phyloP scores from a whole-genome alignment of 164 flowering plant genomes.

The Piper longum region DNA sequence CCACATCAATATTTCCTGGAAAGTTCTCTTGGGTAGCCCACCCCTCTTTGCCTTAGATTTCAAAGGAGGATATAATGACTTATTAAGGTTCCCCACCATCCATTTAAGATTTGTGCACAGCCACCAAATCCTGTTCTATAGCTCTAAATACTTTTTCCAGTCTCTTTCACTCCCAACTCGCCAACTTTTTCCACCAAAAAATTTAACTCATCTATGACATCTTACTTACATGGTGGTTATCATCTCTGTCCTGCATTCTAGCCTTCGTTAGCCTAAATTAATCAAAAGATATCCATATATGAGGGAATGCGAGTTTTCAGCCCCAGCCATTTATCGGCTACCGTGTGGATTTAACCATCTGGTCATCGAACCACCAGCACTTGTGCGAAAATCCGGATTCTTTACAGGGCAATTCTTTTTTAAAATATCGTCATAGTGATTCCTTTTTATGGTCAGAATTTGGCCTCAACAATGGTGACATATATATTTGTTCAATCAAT shows the following conservation, averaged over 20 bases:
- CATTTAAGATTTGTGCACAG: not conserved
- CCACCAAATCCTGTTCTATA: conserved; percentile 10
- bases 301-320: not conserved
- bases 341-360: not conserved
- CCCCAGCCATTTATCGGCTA: not conserved
- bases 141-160: conserved; percentile 1
- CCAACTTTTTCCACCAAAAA: conserved; percentile 1
- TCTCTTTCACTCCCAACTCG: conserved; percentile 2
- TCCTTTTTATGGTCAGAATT: not conserved
- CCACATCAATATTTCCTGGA: too few species aligned
- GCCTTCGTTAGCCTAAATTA: not conserved
- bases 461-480: not conserved
- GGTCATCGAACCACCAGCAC: conserved; percentile 3
- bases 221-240: not conserved
- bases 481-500: not conserved
- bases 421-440: too few species aligned
- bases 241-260: not conserved
- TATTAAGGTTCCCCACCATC: conserved; percentile 1
- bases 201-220: conserved; percentile 3
- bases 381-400: not conserved
- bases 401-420: not conserved
- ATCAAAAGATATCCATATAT: not conserved
- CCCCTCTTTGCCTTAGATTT: conserved; percentile 6
- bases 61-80: conserved; percentile 4
- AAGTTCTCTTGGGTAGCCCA: too few species aligned